Conservation (phyloP, 2,329 filamentous ascomycete species). For the Sclerotinia trifoliorum region DNA sequence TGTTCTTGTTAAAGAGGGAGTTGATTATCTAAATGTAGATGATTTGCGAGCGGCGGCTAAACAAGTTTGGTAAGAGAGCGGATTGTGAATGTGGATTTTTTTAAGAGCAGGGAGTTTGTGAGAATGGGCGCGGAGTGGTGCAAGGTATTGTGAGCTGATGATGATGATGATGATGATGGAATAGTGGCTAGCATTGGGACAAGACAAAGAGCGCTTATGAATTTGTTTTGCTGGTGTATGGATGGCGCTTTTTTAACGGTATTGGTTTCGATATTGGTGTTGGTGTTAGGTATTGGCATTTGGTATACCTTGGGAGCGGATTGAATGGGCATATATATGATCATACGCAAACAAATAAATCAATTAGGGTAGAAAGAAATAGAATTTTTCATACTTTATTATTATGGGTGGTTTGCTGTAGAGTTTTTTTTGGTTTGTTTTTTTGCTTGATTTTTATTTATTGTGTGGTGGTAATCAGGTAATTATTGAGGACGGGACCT, state of each 20-base stretch:
- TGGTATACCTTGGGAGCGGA: conserved; percentile 1
- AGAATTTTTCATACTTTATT: neutral
- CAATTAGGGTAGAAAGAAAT: neutral
- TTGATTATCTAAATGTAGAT: conserved; percentile 62
- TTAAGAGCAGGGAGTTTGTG: neutral
- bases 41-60: conserved; percentile 48
- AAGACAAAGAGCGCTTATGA: neutral
- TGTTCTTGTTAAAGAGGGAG: conserved; percentile 53
- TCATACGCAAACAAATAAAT: neutral
- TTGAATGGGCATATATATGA: neutral
- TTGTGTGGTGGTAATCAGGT: neutral
- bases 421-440: neutral
- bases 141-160: no score
- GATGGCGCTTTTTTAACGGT: conserved; percentile 6
- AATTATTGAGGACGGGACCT: no score
- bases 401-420: neutral
- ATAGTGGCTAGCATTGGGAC: neutral
- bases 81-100: neutral
- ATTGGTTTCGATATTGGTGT: neutral
- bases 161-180: neutral
- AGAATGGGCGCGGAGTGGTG: neutral
- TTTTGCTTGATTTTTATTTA: no score
- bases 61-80: conserved; percentile 29
- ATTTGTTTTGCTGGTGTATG: neutral
- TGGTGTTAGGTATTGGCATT: neutral